Percentiles rank a stretch among this genome's conserved stretches.
Evolutionary conservation across 2,329 filamentous ascomycete species (phyloP).

Genomic region (Talaromyces funiculosus): DNA sequence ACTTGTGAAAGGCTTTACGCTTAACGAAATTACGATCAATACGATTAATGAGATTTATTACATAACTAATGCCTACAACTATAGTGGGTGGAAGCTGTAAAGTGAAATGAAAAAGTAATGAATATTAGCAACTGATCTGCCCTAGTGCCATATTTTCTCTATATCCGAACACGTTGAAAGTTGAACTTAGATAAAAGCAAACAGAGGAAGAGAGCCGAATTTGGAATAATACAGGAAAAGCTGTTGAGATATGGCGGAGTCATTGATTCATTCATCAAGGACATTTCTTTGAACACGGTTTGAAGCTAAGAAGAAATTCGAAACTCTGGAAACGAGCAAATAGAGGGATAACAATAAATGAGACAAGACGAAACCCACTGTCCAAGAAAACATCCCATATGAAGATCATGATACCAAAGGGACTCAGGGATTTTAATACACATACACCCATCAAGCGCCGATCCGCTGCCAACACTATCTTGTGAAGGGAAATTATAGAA

Average conservation of each 20-base stretch:
- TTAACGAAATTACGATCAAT: neutral
- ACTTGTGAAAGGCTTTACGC: neutral
- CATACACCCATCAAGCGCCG: neutral
- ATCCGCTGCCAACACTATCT: constrained; percentile 1
- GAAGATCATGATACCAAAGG: constrained; percentile 1
- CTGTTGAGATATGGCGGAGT: neutral
- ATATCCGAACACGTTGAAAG: neutral
- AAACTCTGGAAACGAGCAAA: neutral
- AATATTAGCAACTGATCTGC: neutral
- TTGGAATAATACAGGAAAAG: neutral
- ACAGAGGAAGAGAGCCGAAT: neutral
- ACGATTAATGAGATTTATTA: neutral
- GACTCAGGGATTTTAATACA: neutral
- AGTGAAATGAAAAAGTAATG: neutral
- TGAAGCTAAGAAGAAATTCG: neutral
- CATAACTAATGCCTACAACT: neutral
- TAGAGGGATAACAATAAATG: neutral
- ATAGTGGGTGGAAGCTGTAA: neutral
- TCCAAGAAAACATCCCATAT: neutral
- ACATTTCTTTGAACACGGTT: neutral
- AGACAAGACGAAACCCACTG: constrained; percentile 17
- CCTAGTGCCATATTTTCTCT: neutral
- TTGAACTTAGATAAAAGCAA: neutral
- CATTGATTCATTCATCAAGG: neutral
- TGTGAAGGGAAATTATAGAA: neutral